These are phyloP conservation scores for Nephelium lappaceum DNA, from an alignment of 345 rosid species.

Conservation along the genomic window DNA sequence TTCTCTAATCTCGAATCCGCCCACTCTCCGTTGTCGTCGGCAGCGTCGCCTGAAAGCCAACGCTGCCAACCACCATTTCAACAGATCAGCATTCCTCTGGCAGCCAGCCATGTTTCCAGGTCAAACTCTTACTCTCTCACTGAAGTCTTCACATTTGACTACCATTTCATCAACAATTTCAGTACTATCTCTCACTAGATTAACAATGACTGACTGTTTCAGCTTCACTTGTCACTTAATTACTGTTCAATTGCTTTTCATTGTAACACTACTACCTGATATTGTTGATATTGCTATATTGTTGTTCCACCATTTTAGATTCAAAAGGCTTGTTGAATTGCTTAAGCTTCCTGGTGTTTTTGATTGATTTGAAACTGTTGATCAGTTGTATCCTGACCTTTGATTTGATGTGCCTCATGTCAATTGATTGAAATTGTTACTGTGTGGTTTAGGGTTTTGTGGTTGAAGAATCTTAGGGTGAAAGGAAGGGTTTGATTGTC, in stretches of 20 bases:
- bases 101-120: not conserved
- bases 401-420: not conserved
- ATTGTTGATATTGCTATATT: too few species aligned
- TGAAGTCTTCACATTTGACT: not conserved
- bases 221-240: not conserved
- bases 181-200: not conserved
- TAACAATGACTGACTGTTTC: not conserved
- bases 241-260: not conserved
- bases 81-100: not conserved
- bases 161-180: not conserved
- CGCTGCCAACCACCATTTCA: not conserved
- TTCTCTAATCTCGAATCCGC: not conserved
- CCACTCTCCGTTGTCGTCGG: not conserved
- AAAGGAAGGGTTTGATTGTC: not conserved
- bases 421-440: not conserved
- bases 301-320: too few species aligned
- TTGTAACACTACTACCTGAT: not conserved
- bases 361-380: too few species aligned
- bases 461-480: not conserved
- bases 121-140: too few species aligned
- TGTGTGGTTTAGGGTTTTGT: not conserved
- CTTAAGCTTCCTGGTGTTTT: too few species aligned
- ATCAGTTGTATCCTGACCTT: not conserved
- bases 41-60: not conserved
- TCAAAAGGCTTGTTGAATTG: too few species aligned